These are phyloP conservation scores for Capsicum pubescens DNA, from an alignment of 257 asterid genomes.

Conservation along the genomic window DNA sequence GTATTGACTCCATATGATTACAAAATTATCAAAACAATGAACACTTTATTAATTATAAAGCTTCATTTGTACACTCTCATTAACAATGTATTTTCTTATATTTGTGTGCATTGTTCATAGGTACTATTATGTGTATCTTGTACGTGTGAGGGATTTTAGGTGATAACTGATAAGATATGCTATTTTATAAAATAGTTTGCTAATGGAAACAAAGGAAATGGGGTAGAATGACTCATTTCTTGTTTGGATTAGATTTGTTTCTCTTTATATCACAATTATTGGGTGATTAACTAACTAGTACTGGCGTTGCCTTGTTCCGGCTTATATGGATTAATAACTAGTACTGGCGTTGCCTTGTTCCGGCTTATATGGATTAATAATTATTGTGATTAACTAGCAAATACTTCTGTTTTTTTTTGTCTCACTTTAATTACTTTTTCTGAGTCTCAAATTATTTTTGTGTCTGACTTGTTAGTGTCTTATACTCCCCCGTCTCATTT, in stretches of 20 bases:
- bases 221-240: not conserved
- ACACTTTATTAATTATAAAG: not conserved
- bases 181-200: not conserved
- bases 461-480: too few relatives aligned
- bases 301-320: not conserved
- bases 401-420: not conserved
- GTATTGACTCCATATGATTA: not conserved
- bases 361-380: not conserved
- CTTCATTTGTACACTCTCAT: not conserved
- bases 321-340: not conserved
- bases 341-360: not conserved
- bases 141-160: not conserved
- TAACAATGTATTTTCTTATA: not conserved
- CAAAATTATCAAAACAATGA: not conserved
- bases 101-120: not conserved
- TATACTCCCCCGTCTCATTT: too few relatives aligned
- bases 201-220: not conserved
- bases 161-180: not conserved
- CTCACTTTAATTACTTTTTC: not conserved
- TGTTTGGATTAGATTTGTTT: not conserved
- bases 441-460: too few relatives aligned
- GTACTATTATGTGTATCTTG: not conserved
- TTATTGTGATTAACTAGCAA: too few relatives aligned
- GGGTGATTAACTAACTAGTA: not conserved
- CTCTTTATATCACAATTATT: constrained; percentile 4